Evolutionary conservation across 306 rosid species (phyloP).

Genomic region (Quercus alba): DNA sequence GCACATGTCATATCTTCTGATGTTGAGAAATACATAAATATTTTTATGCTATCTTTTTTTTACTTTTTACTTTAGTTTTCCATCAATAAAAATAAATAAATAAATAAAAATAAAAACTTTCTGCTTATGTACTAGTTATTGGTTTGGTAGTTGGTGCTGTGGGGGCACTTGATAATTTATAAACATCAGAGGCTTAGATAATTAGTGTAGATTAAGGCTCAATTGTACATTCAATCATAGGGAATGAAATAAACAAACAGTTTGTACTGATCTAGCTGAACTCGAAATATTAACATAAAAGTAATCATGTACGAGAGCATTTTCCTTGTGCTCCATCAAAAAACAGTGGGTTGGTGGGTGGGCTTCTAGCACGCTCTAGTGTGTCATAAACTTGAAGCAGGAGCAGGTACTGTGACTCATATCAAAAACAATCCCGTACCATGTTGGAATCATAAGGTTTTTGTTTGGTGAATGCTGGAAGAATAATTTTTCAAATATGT

Average conservation of each 20-base stretch:
- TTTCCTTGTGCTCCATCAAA: background rate
- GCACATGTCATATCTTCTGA: too few relatives aligned
- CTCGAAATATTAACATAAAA: background rate
- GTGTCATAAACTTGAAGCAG: background rate
- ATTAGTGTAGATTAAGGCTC: background rate
- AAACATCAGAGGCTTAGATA: background rate
- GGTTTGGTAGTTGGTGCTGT: background rate
- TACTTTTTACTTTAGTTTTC: too few relatives aligned
- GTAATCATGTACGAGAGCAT: background rate
- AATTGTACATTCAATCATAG: background rate
- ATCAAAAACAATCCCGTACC: background rate
- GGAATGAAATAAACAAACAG: background rate
- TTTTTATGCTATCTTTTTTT: too few relatives aligned
- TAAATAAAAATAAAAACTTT: fast-evolving
- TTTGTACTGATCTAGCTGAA: background rate
- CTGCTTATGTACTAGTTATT: too few relatives aligned
- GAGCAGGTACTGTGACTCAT: background rate
- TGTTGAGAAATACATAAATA: too few relatives aligned
- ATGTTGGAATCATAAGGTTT: background rate
- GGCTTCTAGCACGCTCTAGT: background rate
- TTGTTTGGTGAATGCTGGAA: background rate
- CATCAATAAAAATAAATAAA: too few relatives aligned
- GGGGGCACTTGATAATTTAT: background rate
- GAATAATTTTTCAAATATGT: background rate
- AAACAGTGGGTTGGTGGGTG: background rate